Evolutionary conservation across 2,329 filamentous ascomycete species (phyloP).

Genomic region (Decorospora gaudefroyi): DNA sequence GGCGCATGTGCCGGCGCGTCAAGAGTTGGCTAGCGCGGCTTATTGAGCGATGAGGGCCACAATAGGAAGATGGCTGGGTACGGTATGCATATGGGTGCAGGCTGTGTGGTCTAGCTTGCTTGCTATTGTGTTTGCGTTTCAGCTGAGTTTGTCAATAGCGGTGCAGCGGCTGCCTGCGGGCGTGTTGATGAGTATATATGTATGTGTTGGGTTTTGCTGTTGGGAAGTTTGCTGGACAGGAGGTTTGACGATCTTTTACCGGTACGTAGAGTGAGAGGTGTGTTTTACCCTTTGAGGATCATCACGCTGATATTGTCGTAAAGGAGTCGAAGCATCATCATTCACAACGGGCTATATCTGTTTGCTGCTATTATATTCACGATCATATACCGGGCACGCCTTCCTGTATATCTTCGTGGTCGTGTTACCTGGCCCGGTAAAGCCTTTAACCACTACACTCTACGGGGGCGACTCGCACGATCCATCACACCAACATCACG

Average conservation of each 20-base stretch:
- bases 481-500: constrained; percentile 40
- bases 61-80: constrained; percentile 12
- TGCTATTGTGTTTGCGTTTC: constrained; percentile 25
- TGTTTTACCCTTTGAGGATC: too few relatives aligned
- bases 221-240: too few relatives aligned
- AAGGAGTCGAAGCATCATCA: too few relatives aligned
- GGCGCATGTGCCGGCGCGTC: background rate
- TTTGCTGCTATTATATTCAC: background rate
- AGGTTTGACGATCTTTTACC: too few relatives aligned
- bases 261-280: too few relatives aligned
- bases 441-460: constrained; percentile 23
- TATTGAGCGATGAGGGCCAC: constrained; percentile 15
- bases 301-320: too few relatives aligned
- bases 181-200: constrained; percentile 16
- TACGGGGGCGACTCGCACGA: constrained; percentile 26
- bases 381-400: constrained; percentile 2
- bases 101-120: background rate
- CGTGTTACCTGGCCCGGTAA: constrained; percentile 24
- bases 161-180: constrained; percentile 3
- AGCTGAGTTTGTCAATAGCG: constrained; percentile 24
- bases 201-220: background rate
- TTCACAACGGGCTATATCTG: too few relatives aligned
- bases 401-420: constrained; percentile 11
- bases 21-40: constrained; percentile 7
- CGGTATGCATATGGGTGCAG: too few relatives aligned